Evolutionary conservation across 2,329 filamentous ascomycete genomes (phyloP).

Genomic region (Bipolaris oryzae): DNA sequence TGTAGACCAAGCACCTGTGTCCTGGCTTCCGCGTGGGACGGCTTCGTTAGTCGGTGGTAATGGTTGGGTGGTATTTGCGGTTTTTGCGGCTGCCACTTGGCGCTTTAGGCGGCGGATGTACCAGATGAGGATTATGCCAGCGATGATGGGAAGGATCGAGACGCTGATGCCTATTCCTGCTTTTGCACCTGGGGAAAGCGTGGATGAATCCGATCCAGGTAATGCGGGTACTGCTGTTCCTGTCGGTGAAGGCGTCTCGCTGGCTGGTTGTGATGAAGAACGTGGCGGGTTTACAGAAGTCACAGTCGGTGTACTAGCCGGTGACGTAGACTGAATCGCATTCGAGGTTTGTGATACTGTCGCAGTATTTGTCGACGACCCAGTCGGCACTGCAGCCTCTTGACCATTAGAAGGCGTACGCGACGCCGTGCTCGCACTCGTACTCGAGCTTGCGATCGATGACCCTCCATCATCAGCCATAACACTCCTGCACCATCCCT

Average conservation of each 20-base stretch:
- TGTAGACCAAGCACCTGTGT: no score
- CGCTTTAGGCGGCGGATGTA: slow-evolving; percentile 37
- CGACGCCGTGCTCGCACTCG: neutral
- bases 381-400: neutral
- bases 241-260: slow-evolving; percentile 11
- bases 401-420: neutral
- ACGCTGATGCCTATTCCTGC: slow-evolving; percentile 29
- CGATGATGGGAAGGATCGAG: slow-evolving; percentile 16
- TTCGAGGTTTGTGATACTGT: neutral
- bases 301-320: neutral
- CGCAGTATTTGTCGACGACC: neutral
- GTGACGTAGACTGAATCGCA: neutral
- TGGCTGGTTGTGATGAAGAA: neutral
- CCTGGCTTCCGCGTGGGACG: no score
- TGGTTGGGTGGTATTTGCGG: slow-evolving; percentile 7
- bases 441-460: neutral
- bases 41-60: neutral
- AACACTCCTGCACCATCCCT: neutral
- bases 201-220: slow-evolving; percentile 6
- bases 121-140: slow-evolving; percentile 24
- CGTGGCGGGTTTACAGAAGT: neutral
- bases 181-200: slow-evolving; percentile 32
- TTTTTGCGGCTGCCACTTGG: slow-evolving; percentile 24
- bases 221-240: slow-evolving; percentile 18
- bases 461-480: neutral